Base-by-base conservation (phyloP, 2,329 filamentous ascomycete genomes). In the Aschersonia sp. region DNA sequence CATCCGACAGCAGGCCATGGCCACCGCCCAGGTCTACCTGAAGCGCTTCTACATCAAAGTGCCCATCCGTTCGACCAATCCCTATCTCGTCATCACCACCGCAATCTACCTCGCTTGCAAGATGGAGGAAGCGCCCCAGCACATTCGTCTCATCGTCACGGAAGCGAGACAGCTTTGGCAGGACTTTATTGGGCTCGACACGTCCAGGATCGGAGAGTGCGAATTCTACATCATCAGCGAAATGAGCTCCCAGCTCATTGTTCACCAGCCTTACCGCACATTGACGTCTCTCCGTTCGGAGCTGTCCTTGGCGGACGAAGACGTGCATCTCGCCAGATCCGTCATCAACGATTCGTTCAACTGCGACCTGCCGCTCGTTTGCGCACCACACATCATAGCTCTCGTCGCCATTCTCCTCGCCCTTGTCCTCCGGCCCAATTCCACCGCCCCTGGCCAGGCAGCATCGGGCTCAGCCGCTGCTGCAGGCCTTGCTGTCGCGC, bases 51-150 rank as follows among this genome's bases (percentile, higher is more conserved):
- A 95, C 65, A 80, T 80, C 43, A 87, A 85, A 56, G 85, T 95
- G 56, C 88, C 95, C 59, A 88, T 97, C 54, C 83, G 90, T 49
- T 81, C 83, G 53, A 95, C 89, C 44, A 98, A 97, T 57, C 88
- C 90, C 4, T 95, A 94, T 60, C 79, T 97, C 37, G 80, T 97
- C 50, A 76, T 95, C 54, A 83, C 88, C n/a, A 97, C 92, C 1
- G 86, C 90, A 5, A 76, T 97, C 51, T 98, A 98, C 63, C 72
- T 98, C 37, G 89, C 92, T 22, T 95, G 88, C 69, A 98, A 98
- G 68, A 95, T 94, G 79, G 92, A 98, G 64, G 92, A 98, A 64
- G 89, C 83, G 46, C 92, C 92, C 3, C 90, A 97, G 63, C 92
- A 98, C 63, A 97, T 98, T 58, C 79, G 92, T 32, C 77, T 94